Base-by-base conservation (phyloP, 768 basidiomycete genomes). In the Phylloporus scabripes region DNA sequence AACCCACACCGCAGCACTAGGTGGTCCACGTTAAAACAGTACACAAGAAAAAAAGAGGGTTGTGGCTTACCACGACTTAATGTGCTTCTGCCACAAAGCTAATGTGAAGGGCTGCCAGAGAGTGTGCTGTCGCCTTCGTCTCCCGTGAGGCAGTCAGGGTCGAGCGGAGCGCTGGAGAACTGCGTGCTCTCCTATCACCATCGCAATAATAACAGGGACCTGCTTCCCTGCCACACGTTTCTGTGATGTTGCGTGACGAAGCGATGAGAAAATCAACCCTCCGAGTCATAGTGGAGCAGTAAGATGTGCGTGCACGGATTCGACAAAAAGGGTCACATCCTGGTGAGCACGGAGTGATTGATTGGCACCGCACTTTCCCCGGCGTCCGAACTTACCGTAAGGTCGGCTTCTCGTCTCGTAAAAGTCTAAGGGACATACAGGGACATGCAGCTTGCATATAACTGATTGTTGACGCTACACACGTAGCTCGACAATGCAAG, bases 81-180 rank as follows among this genome's bases (percentile, higher is more conserved):
- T 33, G 54, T 45, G 54, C 41, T 31, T 48, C 48, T 55, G 51
- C 51, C 60, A 56, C 54, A 53, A 23, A 23, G 42, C 31, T 28
- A 50, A 47, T 48, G 49, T 49, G 60, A 59, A 47, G 21, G 21
- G 18, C 48, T 40, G 40, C 32, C 32, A 7, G 33, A 42, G 55
- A 42, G 24, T 41, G 48, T 33, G 48, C 15, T 26, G 41, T 41
- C 7, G 28, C 20, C 12, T 1, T 2, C 24, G 15, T 42, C 24
- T 42, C 15, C n/a, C 26, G 40, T 42, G 40, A 42, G 31, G 5
- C 26, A 24, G 41, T 56, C 58, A 60, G 59, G 59, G 58, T 48
- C 29, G 9, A 40, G n/a, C 46, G 24, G 51, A 23, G 26, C 17
- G 21, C 40, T n/a, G 42, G 36, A 46, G 29, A 48, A 18, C 18